phyloP scores from a whole-genome alignment of 2,329 filamentous ascomycete genomes.

The Talaromyces sp. region DNA sequence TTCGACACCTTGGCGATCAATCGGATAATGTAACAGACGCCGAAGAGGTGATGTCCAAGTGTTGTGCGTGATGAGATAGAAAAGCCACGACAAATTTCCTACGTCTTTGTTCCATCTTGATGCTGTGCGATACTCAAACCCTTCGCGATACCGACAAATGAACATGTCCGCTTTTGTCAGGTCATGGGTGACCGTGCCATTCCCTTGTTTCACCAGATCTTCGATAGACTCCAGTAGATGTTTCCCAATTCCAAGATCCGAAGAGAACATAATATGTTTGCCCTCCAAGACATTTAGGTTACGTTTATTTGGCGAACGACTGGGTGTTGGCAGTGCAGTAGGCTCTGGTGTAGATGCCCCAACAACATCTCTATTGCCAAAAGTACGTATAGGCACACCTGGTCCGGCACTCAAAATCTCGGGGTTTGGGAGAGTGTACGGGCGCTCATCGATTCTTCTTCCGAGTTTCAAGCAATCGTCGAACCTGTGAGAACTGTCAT shows the following conservation, averaged over 20 bases:
- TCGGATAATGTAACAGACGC: constrained; percentile 83
- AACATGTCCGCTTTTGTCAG: constrained; percentile 75
- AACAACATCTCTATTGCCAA: constrained; percentile 58
- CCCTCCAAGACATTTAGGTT: constrained; percentile 71
- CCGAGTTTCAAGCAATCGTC: constrained; percentile 94
- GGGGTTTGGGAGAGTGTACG: constrained; percentile 81
- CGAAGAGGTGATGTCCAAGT: constrained; percentile 81
- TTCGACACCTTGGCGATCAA: constrained; percentile 71
- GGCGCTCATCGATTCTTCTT: constrained; percentile 81
- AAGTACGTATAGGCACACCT: constrained; percentile 56
- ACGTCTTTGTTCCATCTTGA: constrained; percentile 76
- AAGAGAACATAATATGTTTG: constrained; percentile 72
- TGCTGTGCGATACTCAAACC: constrained; percentile 71
- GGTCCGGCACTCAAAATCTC: constrained; percentile 66
- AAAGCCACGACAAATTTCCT: constrained; percentile 91
- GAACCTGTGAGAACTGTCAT: constrained; percentile 60
- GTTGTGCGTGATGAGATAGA: constrained; percentile 83
- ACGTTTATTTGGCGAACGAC: constrained; percentile 36
- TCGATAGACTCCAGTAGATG: constrained; percentile 66
- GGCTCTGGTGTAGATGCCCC: constrained; percentile 61
- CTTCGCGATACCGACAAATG: constrained; percentile 82
- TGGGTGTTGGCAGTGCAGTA: constrained; percentile 34
- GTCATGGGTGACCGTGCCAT: constrained; percentile 63
- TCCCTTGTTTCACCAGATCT: constrained; percentile 67
- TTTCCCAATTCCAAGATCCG: constrained; percentile 67